Conservation (phyloP, 2,329 filamentous ascomycete species). For the Pseudocercospora fijiensis region DNA sequence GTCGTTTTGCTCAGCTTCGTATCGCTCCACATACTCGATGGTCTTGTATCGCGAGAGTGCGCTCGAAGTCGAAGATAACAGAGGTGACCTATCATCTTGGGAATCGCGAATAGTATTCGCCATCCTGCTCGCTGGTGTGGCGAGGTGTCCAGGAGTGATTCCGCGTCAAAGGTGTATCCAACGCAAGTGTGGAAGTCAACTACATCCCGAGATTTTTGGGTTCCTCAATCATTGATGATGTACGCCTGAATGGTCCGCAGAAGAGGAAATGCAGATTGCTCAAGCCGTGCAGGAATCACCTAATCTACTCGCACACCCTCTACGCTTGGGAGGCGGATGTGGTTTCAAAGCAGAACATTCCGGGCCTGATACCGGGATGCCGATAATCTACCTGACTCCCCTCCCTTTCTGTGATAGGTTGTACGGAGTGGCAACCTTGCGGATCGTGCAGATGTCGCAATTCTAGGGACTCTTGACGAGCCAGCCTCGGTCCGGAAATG, state of each 20-base stretch:
- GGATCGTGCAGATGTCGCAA: constrained; percentile 2
- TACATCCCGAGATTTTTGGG: constrained; percentile 9
- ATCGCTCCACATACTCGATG: constrained; percentile 15
- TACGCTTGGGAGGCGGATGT: not conserved
- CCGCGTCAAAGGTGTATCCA: not conserved
- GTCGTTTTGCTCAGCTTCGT: constrained; percentile 11
- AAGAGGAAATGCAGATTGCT: constrained; percentile 10
- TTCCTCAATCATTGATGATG: not conserved
- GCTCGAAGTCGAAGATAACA: constrained; percentile 15
- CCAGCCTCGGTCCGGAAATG: not conserved
- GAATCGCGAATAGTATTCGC: not conserved
- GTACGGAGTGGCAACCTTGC: not conserved
- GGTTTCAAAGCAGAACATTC: not conserved
- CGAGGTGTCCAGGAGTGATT: not conserved
- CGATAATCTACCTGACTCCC: not conserved
- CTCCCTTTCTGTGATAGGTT: not conserved
- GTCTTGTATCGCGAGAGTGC: constrained; percentile 11
- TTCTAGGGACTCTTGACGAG: constrained; percentile 6
- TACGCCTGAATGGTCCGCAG: constrained; percentile 9
- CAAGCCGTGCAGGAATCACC: constrained; percentile 13
- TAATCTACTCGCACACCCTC: constrained; percentile 8
- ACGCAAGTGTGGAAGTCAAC: not conserved
- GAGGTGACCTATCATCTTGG: constrained; percentile 13
- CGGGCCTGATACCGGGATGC: not conserved
- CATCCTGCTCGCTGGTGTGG: constrained; percentile 2